These are phyloP conservation scores for Gaertneriomyces semiglobifer DNA, from an alignment of 192 early-diverging fungal species.

Conservation along the genomic window DNA sequence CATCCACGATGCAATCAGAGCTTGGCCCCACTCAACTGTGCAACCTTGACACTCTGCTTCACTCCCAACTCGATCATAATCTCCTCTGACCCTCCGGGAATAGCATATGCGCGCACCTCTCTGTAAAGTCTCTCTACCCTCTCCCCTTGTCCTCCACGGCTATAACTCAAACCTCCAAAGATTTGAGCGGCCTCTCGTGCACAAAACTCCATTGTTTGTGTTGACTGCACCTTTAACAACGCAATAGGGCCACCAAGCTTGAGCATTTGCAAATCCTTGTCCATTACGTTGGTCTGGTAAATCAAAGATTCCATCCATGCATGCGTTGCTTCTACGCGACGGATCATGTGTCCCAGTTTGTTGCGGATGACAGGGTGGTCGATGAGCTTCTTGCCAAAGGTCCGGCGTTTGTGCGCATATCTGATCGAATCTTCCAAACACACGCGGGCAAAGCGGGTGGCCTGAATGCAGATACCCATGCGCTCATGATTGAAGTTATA, in stretches of 20 bases:
- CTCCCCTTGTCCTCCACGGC: slow-evolving; percentile 68
- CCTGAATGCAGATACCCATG: slow-evolving; percentile 78
- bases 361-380: slow-evolving; percentile 67
- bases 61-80: slow-evolving; percentile 88
- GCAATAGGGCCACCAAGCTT: slow-evolving; percentile 85
- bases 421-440: slow-evolving; percentile 79
- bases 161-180: slow-evolving; percentile 80
- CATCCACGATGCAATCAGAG: slow-evolving; percentile 18
- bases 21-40: slow-evolving; percentile 64
- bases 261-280: slow-evolving; percentile 61
- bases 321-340: slow-evolving; percentile 81
- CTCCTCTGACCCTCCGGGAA: slow-evolving; percentile 84
- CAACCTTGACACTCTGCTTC: slow-evolving; percentile 74
- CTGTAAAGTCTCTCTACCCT: slow-evolving; percentile 78
- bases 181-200: slow-evolving; percentile 89
- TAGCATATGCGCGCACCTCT: slow-evolving; percentile 79
- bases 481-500: slow-evolving; percentile 80
- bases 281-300: slow-evolving; percentile 68
- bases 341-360: slow-evolving; percentile 74
- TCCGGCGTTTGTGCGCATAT: slow-evolving; percentile 80
- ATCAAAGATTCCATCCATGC: slow-evolving; percentile 77
- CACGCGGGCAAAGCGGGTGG: slow-evolving; percentile 80
- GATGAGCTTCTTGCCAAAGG: slow-evolving; percentile 81
- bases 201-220: slow-evolving; percentile 84
- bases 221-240: slow-evolving; percentile 76